Base-by-base conservation (phyloP, 495 filamentous ascomycete genomes). In the Durotheca rogersii region DNA sequence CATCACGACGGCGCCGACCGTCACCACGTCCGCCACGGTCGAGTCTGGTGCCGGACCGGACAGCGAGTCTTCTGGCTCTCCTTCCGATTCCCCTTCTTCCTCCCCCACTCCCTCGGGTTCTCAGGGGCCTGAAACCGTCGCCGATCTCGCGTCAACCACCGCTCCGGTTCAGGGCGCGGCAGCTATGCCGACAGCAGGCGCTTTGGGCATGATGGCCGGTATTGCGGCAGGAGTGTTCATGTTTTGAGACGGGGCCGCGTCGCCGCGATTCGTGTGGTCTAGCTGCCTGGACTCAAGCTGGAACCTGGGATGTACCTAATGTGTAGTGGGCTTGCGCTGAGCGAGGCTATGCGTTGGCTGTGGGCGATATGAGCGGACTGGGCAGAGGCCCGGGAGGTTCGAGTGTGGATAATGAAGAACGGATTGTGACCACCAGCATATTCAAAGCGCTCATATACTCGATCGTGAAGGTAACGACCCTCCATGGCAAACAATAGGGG, bases 191-290 rank as follows among this genome's bases (percentile, higher is more conserved):
- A 58, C 61, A 1, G 54, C 25, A 1, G 58, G 61, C 27, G 51
- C 30, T n/a, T 19, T 64, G 9, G 53, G 58, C n/a, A 33, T 53
- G 6, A 44, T 45, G 12, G 54, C 53, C 34, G 61, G 61, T 27
- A 17, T 65, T 12, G 54, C 44, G 1, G 47, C 47, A 9, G 61
- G 61, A 16, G 51, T 58, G 5, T 57, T 50, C 0, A 51, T 64
- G 47, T 16, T 64, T 35, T 64, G 25, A 57, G 38, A 3, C 16
- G 18, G n/a, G n/a, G n/a, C n/a, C n/a, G n/a, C n/a, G n/a, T n/a
- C n/a, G n/a, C n/a, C n/a, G n/a, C n/a, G n/a, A n/a, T n/a, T n/a
- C n/a, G n/a, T n/a, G n/a, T n/a, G n/a, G n/a, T n/a, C n/a, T n/a
- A n/a, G n/a, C n/a, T n/a, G n/a, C n/a, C n/a, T n/a, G n/a, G n/a